A percentile compares a stretch with the other conserved stretches of the same genome.
These are phyloP conservation scores for Cyberlindnera samutprakarnensis DNA, from an alignment of 805 yeast species.

Conservation along the genomic window DNA sequence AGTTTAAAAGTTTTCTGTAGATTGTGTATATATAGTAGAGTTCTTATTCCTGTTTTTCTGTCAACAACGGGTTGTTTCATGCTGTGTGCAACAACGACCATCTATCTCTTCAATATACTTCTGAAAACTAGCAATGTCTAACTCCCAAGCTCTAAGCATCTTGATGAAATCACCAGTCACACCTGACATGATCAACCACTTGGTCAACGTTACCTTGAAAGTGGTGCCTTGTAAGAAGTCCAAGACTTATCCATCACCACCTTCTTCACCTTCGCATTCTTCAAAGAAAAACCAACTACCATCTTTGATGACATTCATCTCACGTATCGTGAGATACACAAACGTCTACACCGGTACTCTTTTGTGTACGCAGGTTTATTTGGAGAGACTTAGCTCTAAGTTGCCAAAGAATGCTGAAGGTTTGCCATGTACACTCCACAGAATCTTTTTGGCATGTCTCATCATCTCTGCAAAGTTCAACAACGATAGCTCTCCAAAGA, in stretches of 20 bases:
- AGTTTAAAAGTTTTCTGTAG: no score
- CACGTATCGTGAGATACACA: slow-evolving; percentile 63
- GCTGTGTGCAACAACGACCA: no score
- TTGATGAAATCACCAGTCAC: slow-evolving; percentile 61
- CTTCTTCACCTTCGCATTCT: slow-evolving; percentile 24
- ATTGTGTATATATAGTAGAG: no score
- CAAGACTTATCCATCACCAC: slow-evolving; percentile 29
- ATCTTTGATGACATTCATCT: slow-evolving; percentile 67
- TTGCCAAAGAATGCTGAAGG: slow-evolving; percentile 71
- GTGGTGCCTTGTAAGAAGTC: slow-evolving; percentile 52
- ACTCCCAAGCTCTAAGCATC: slow-evolving; percentile 49
- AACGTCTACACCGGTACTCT: slow-evolving; percentile 77
- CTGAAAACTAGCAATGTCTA: no score
- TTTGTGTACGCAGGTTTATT: slow-evolving; percentile 62
- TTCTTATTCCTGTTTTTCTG: no score
- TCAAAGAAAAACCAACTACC: slow-evolving; percentile 30
- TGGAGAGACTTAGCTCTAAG: slow-evolving; percentile 51
- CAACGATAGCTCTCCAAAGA: slow-evolving; percentile 74
- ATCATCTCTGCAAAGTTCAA: slow-evolving; percentile 67
- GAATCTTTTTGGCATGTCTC: slow-evolving; percentile 68
- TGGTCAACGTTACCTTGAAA: slow-evolving; percentile 59
- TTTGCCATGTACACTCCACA: slow-evolving; percentile 70
- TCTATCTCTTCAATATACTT: no score
- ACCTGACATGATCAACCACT: slow-evolving; percentile 64
- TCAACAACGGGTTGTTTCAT: no score